phyloP scores from a whole-genome alignment of 768 basidiomycete species.

The Boletus vermiculosoides region DNA sequence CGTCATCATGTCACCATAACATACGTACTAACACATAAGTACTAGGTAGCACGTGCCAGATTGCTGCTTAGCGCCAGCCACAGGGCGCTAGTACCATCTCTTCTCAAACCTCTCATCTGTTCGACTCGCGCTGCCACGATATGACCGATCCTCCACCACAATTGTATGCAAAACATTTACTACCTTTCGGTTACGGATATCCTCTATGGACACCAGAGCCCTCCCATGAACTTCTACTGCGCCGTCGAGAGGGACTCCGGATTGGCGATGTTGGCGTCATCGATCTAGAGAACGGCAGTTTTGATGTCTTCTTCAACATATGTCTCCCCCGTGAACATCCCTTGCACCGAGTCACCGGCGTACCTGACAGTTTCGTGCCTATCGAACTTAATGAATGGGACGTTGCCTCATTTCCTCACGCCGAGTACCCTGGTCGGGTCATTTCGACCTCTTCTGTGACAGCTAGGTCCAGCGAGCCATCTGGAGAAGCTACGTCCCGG shows the following conservation, averaged over 20 bases:
- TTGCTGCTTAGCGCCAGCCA: too few species aligned
- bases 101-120: neutral
- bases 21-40: too few species aligned
- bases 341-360: slow-evolving; percentile 6
- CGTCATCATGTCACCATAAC: too few species aligned
- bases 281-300: slow-evolving; percentile 29
- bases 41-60: too few species aligned
- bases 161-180: slow-evolving; percentile 14
- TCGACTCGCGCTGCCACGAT: neutral
- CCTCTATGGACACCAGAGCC: slow-evolving; percentile 36
- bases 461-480: neutral
- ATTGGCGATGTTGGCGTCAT: slow-evolving; percentile 39
- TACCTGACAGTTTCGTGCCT: slow-evolving; percentile 30
- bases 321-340: slow-evolving; percentile 33
- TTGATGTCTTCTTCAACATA: slow-evolving; percentile 39
- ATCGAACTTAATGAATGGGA: slow-evolving; percentile 13
- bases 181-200: slow-evolving; percentile 24
- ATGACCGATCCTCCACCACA: slow-evolving; percentile 10
- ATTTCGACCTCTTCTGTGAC: slow-evolving; percentile 16
- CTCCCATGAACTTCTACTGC: slow-evolving; percentile 7
- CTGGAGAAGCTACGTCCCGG: neutral
- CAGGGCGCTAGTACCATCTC: neutral
- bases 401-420: slow-evolving; percentile 5
- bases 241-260: slow-evolving; percentile 23
- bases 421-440: slow-evolving; percentile 11